Percentiles rank a stretch among this genome's conserved stretches.
Evolutionary conservation across 176 grass and related monocot genomes (phyloP).

Genomic region (Oryza glaberrima): DNA sequence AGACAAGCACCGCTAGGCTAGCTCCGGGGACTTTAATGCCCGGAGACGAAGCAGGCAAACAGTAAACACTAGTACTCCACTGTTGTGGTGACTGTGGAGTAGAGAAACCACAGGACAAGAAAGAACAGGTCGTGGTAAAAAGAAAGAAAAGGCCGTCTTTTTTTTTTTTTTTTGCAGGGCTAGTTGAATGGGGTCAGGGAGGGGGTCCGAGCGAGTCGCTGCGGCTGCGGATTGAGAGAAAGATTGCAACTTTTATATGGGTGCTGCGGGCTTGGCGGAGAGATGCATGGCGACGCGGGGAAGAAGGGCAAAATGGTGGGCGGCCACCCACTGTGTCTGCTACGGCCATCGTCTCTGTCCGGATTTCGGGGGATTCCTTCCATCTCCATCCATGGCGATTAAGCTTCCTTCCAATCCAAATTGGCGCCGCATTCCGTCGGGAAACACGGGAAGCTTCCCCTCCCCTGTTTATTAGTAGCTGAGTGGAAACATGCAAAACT

Average conservation of each 20-base stretch:
- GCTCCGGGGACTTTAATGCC: background rate
- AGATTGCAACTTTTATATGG: constrained; percentile 1
- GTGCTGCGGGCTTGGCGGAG: background rate
- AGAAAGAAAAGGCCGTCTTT: background rate
- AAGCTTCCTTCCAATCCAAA: background rate
- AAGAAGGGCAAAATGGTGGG: background rate
- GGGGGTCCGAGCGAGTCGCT: background rate
- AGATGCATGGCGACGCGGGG: constrained; percentile 2
- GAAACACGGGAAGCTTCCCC: background rate
- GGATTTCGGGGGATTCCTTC: background rate
- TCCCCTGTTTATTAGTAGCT: too few species aligned
- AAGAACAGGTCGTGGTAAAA: background rate
- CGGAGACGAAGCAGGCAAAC: background rate
- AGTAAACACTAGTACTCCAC: background rate
- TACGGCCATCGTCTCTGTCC: background rate
- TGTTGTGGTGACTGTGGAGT: background rate
- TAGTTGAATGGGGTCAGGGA: background rate
- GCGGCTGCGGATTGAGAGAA: background rate
- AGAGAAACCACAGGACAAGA: constrained; percentile 14
- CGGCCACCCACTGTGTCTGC: too few species aligned
- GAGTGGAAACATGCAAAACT: background rate
- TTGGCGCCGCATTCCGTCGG: background rate
- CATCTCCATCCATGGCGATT: background rate
- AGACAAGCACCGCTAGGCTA: background rate
- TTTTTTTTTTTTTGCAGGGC: background rate